phyloP scores from a whole-genome alignment of 768 basidiomycete genomes.

The Crassisporium funariophilum region DNA sequence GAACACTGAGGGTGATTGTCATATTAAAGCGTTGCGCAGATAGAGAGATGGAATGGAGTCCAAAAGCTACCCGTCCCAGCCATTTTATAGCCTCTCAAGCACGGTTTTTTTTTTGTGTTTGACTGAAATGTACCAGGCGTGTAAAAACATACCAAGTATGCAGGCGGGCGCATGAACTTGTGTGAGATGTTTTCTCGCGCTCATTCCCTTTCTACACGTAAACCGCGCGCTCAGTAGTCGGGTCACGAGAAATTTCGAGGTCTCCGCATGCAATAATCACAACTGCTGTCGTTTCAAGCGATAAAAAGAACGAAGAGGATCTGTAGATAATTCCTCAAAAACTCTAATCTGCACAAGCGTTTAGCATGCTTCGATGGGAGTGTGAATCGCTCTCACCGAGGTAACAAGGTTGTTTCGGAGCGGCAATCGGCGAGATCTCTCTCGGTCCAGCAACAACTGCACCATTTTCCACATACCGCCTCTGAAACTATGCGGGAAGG shows the following conservation, averaged over 20 bases:
- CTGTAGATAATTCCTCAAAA: neutral
- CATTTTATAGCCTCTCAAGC: no score
- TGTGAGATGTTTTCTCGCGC: constrained; percentile 5
- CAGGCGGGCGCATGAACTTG: neutral
- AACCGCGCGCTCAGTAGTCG: constrained; percentile 3
- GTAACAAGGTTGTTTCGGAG: no score
- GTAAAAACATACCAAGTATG: no score
- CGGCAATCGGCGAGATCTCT: no score
- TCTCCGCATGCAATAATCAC: neutral
- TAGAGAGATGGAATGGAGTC: neutral
- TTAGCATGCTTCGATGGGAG: neutral
- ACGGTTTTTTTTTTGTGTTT: no score
- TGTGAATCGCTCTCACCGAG: constrained; percentile 3
- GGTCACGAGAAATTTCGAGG: neutral
- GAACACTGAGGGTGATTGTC: constrained; percentile 8
- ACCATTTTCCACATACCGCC: no score
- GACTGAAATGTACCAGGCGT: no score
- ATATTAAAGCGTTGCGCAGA: neutral
- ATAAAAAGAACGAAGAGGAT: neutral
- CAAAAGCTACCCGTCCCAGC: no score
- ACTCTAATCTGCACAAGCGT: constrained; percentile 7
- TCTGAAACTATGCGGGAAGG: no score
- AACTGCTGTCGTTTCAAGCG: no score
- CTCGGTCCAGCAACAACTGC: no score
- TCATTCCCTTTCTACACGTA: constrained; percentile 3